Conservation (phyloP, 2,329 filamentous ascomycete species). For the Ophiosphaerella korrae region DNA sequence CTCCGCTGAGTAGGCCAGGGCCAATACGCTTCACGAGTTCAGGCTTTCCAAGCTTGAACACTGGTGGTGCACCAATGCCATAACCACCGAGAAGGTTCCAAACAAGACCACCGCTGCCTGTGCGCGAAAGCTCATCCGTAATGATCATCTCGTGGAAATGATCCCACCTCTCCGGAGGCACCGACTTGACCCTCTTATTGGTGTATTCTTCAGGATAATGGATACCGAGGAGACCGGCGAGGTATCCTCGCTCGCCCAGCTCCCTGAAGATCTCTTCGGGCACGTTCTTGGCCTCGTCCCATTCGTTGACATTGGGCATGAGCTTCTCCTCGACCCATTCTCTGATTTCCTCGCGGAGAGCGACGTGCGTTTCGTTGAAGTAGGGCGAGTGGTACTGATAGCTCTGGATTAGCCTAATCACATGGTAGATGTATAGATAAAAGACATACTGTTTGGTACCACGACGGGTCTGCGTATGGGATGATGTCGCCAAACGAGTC, state of each 20-base stretch:
- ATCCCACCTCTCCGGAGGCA: conserved; percentile 90
- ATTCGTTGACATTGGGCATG: conserved; percentile 90
- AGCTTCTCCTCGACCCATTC: conserved; percentile 90
- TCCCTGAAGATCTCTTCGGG: conserved; percentile 91
- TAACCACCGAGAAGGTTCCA: conserved; percentile 98
- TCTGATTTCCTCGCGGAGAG: conserved; percentile 86
- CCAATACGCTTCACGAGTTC: conserved; percentile 83
- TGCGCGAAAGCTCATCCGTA: conserved; percentile 90
- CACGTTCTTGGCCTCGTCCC: conserved; percentile 94
- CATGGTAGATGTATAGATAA: background rate
- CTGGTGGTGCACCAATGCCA: conserved; percentile 88
- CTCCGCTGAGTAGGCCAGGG: conserved; percentile 83
- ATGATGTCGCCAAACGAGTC: conserved; percentile 86
- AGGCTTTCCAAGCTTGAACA: conserved; percentile 91
- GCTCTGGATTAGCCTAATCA: conserved; percentile 7
- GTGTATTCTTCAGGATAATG: conserved; percentile 79
- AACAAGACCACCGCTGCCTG: conserved; percentile 88
- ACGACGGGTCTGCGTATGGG: conserved; percentile 88
- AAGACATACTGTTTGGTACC: conserved; percentile 85
- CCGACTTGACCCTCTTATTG: conserved; percentile 73
- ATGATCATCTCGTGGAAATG: conserved; percentile 97
- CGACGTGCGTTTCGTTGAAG: conserved; percentile 92
- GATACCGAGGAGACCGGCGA: conserved; percentile 87
- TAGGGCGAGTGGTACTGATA: conserved; percentile 90
- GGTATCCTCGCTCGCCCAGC: conserved; percentile 90